Conservation (phyloP, 2,329 filamentous ascomycete genomes). For the Cercospora berteroae region DNA sequence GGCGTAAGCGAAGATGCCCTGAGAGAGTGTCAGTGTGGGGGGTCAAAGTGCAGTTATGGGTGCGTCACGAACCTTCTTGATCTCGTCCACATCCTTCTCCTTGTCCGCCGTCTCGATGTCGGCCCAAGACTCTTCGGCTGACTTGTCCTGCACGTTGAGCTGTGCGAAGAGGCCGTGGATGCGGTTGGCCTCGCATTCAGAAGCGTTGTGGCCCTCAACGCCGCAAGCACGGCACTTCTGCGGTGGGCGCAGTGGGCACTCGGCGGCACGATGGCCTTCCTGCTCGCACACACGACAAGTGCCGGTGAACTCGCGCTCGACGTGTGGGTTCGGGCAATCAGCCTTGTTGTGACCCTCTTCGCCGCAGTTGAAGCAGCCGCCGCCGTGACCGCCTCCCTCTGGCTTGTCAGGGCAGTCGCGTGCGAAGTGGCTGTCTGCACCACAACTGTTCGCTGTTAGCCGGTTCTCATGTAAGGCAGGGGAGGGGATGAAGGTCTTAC, state of each 20-base stretch:
- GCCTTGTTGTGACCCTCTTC: constrained; percentile 59
- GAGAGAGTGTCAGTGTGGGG: constrained; percentile 10
- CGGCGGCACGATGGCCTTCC: constrained; percentile 57
- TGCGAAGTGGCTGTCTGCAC: constrained; percentile 46
- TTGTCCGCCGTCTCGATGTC: constrained; percentile 54
- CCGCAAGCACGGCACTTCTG: constrained; percentile 61
- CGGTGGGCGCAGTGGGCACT: constrained; percentile 62
- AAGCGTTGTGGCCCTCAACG: constrained; percentile 55
- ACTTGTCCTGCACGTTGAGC: constrained; percentile 31
- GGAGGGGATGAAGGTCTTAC: constrained; percentile 35
- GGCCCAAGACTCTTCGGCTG: constrained; percentile 58
- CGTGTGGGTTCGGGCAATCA: constrained; percentile 59
- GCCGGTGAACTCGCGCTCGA: constrained; percentile 54
- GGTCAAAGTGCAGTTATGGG: not conserved
- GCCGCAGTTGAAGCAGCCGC: constrained; percentile 58
- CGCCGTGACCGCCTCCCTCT: constrained; percentile 34
- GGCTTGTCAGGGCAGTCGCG: constrained; percentile 50
- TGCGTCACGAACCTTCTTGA: constrained; percentile 52
- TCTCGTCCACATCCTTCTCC: constrained; percentile 60
- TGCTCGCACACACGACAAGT: constrained; percentile 59
- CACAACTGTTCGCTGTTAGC: constrained; percentile 43
- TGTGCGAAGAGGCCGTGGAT: constrained; percentile 57
- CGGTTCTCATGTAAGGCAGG: not conserved
- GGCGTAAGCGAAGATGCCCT: constrained; percentile 53
- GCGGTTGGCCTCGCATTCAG: constrained; percentile 60